A percentile compares a stretch with the other conserved stretches of the same genome.
Evolutionary conservation across 1,284 basidiomycete species (phyloP).

Genomic region (Limonomyces culmigenus): DNA sequence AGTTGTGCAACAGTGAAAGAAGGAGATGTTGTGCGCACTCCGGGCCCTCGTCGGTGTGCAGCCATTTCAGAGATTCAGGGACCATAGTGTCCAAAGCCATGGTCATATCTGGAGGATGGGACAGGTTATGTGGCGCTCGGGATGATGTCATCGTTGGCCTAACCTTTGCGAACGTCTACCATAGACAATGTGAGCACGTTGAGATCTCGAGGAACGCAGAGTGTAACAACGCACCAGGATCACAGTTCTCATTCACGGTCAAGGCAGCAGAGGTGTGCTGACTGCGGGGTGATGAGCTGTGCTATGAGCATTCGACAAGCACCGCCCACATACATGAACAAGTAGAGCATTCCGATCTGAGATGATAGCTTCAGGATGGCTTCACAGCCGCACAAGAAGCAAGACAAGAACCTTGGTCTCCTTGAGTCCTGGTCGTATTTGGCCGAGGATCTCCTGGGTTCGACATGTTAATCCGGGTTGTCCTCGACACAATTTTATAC

Average conservation of each 20-base stretch:
- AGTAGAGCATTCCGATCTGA: constrained; percentile 57
- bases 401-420: constrained; percentile 10
- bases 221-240: constrained; percentile 32
- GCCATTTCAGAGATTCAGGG: constrained; percentile 76
- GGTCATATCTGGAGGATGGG: constrained; percentile 46
- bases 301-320: background rate
- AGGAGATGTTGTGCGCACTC: constrained; percentile 34
- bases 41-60: constrained; percentile 80
- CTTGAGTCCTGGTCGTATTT: constrained; percentile 61
- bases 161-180: constrained; percentile 46
- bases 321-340: constrained; percentile 44
- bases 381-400: background rate
- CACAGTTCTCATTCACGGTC: constrained; percentile 79
- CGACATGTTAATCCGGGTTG: background rate
- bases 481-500: background rate
- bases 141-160: constrained; percentile 1
- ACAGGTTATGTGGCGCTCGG: constrained; percentile 4
- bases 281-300: constrained; percentile 20
- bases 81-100: constrained; percentile 80
- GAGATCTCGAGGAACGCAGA: constrained; percentile 4
- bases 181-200: constrained; percentile 1
- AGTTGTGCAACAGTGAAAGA: constrained; percentile 11
- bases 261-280: constrained; percentile 85
- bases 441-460: constrained; percentile 37
- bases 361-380: background rate